Evolutionary conservation across 805 yeast species (phyloP).

Genomic region (Barnettozyma siamensis): DNA sequence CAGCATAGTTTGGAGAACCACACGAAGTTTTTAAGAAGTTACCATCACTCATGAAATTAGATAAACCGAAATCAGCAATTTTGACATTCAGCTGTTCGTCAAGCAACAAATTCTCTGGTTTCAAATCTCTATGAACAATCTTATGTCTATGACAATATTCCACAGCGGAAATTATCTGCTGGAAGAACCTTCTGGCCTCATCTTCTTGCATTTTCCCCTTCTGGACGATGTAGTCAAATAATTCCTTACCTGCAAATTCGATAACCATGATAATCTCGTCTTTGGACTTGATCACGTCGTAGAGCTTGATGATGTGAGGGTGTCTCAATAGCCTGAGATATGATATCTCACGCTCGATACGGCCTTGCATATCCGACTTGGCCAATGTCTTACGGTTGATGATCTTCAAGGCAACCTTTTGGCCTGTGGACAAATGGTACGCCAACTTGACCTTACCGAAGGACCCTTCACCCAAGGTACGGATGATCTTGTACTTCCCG

Average conservation of each 20-base stretch:
- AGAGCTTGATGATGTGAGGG: slow-evolving; percentile 92
- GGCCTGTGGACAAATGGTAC: slow-evolving; percentile 85
- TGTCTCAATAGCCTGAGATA: slow-evolving; percentile 84
- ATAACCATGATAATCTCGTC: slow-evolving; percentile 97
- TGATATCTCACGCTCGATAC: slow-evolving; percentile 91
- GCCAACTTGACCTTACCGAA: slow-evolving; percentile 94
- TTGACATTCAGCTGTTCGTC: slow-evolving; percentile 90
- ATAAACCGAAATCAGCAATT: slow-evolving; percentile 93
- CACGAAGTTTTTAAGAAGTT: slow-evolving; percentile 91
- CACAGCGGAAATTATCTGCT: slow-evolving; percentile 93
- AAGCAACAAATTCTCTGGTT: slow-evolving; percentile 86
- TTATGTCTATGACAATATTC: slow-evolving; percentile 95
- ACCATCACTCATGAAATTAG: slow-evolving; percentile 97
- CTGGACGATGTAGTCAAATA: slow-evolving; percentile 92
- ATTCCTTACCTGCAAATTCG: slow-evolving; percentile 94
- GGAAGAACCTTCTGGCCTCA: slow-evolving; percentile 90
- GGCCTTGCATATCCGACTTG: slow-evolving; percentile 94
- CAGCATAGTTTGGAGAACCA: slow-evolving; percentile 96
- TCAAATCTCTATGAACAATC: slow-evolving; percentile 93
- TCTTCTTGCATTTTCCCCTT: slow-evolving; percentile 88
- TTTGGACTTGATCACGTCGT: slow-evolving; percentile 91
- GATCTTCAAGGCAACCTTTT: slow-evolving; percentile 86
- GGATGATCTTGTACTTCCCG: slow-evolving; percentile 89
- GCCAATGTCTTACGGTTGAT: slow-evolving; percentile 90
- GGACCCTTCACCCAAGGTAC: slow-evolving; percentile 93